Base-by-base conservation (phyloP, 768 basidiomycete genomes). In the Mycena rosella region DNA sequence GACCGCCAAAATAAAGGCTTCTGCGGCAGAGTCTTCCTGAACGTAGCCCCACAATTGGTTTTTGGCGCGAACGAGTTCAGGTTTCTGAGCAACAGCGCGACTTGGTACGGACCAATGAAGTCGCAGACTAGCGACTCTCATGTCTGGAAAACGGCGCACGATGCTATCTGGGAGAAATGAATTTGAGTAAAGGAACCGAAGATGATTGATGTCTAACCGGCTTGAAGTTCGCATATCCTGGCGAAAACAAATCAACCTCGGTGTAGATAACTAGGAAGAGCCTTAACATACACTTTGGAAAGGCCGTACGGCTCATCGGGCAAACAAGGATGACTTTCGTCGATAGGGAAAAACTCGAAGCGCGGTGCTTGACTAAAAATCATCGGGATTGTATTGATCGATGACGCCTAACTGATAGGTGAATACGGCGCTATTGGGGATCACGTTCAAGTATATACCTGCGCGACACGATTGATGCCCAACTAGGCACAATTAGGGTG, bases 271-370 rank as follows among this genome's bases (percentile, higher is more conserved):
- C 5, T 44, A n/a, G n/a, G n/a, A n/a, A n/a, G n/a, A n/a, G 20
- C 3, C n/a, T 6, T 44, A 4, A 26, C 81, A 75, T 76, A 89
- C 89, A 89, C 63, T 82, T 91, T 91, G 45, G 90, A 91, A 15
- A 91, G 83, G 3, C 89, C 90, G 69, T 91, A 91, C 2, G 89
- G 89, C 70, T 91, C 91, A 65, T 91, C 90, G 9, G 89, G 88
- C 24, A 83, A 80, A 65, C 84, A 84, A 2, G 88, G 87, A 70
- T 91, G 90, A 40, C 77, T 75, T n/a, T 91, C 90, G 73, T 91
- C 89, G 45, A 91, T 82, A 1, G 90, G 91, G 74, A 92, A 89
- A 72, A 89, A 91, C 29, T 86, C 78, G 68, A 89, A 83, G n/a
- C 78, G 74, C 7, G 81, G 82, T 36, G 74, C 53, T 49, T 81